These are phyloP conservation scores for Calamus simplicifolius DNA, from an alignment of 176 grass and related monocot genomes.

Conservation along the genomic window DNA sequence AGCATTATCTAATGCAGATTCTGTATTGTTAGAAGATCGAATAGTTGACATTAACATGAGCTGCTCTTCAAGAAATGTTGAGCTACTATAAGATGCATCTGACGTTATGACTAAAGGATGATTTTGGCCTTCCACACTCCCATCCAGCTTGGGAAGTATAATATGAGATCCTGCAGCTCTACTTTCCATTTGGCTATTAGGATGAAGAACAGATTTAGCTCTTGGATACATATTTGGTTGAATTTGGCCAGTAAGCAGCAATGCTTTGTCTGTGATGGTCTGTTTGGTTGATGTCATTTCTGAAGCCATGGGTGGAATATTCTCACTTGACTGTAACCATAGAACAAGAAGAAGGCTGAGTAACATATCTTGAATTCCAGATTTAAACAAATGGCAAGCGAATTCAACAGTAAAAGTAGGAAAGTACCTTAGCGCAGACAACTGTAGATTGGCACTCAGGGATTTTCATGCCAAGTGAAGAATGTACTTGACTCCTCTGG, in stretches of 20 bases:
- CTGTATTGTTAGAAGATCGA: constrained; percentile 18
- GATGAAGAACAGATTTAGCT: constrained; percentile 23
- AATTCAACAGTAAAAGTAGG: too few species aligned
- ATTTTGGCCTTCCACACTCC: constrained; percentile 24
- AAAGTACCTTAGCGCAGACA: not conserved
- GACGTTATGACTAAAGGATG: constrained; percentile 25
- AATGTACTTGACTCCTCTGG: constrained; percentile 23
- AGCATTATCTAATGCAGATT: constrained; percentile 17
- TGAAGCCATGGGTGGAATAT: constrained; percentile 15
- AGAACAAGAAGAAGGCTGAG: not conserved
- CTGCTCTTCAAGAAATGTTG: constrained; percentile 33
- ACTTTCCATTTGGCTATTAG: constrained; percentile 18
- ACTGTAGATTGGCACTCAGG: not conserved
- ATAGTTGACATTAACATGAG: constrained; percentile 27
- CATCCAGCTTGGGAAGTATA: constrained; percentile 21
- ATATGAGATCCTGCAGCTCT: constrained; percentile 19
- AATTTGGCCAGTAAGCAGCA: too few species aligned
- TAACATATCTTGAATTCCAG: too few species aligned
- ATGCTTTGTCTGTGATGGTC: not conserved
- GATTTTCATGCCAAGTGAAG: constrained; percentile 17
- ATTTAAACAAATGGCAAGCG: too few species aligned
- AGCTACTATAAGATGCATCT: constrained; percentile 26
- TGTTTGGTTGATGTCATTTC: constrained; percentile 10
- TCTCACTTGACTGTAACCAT: not conserved
- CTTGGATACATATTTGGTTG: too few species aligned